Evolutionary conservation across 2,329 filamentous ascomycete genomes (phyloP).

Genomic region (Camptophora hylomeconis): DNA sequence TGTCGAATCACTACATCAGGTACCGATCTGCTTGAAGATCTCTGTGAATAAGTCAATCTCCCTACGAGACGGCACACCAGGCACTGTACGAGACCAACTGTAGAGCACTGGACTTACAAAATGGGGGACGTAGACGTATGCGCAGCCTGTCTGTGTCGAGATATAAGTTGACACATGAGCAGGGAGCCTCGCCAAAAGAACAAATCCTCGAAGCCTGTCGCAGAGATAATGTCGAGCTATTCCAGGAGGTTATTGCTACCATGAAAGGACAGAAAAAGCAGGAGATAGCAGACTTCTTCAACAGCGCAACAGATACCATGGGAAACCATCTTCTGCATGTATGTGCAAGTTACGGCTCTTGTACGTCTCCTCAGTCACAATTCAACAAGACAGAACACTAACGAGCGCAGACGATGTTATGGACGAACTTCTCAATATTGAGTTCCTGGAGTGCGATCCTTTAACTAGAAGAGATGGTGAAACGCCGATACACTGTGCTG

Average conservation of each 20-base stretch:
- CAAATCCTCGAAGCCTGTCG: slow-evolving; percentile 85
- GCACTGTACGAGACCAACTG: too few relatives aligned
- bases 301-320: slow-evolving; percentile 70
- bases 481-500: slow-evolving; percentile 32
- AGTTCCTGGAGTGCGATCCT: slow-evolving; percentile 36
- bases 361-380: slow-evolving; percentile 38
- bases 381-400: slow-evolving; percentile 1
- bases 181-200: slow-evolving; percentile 79
- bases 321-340: slow-evolving; percentile 85
- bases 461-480: slow-evolving; percentile 33
- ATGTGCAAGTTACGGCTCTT: slow-evolving; percentile 73
- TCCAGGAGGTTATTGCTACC: slow-evolving; percentile 57
- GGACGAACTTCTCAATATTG: slow-evolving; percentile 34
- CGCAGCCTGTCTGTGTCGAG: neutral
- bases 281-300: slow-evolving; percentile 65
- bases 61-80: too few relatives aligned
- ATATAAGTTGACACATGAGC: slow-evolving; percentile 6
- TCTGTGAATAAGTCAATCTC: too few relatives aligned
- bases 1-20: too few relatives aligned
- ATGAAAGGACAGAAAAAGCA: slow-evolving; percentile 45
- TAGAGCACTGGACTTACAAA: too few relatives aligned
- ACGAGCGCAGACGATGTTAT: slow-evolving; percentile 30
- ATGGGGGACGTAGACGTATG: slow-evolving; percentile 33
- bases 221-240: slow-evolving; percentile 78
- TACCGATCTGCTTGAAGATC: too few relatives aligned